A percentile compares a stretch with the other conserved stretches of the same genome.
phyloP scores from a whole-genome alignment of 2,329 filamentous ascomycete species.

The Chrysoporthe cubensis region DNA sequence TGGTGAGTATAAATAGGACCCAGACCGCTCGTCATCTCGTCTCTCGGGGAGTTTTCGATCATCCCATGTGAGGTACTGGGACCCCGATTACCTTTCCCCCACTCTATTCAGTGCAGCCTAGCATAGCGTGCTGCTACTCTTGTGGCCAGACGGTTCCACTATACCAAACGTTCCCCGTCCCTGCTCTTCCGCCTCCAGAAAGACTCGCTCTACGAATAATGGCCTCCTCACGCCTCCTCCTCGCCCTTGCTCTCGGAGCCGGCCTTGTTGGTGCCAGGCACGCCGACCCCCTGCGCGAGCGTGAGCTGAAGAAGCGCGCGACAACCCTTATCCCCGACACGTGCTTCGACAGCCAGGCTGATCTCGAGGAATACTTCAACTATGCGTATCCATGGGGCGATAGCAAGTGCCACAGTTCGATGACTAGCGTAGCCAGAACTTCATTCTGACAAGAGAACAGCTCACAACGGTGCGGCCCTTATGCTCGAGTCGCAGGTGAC shows the following conservation, averaged over 20 bases:
- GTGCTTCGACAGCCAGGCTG: constrained; percentile 39
- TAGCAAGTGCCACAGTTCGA: too few relatives aligned
- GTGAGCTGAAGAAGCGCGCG: constrained; percentile 27
- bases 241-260: constrained; percentile 17
- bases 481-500: constrained; percentile 52
- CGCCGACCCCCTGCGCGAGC: constrained; percentile 19
- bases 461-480: constrained; percentile 57
- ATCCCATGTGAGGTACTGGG: neutral
- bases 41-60: neutral
- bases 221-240: constrained; percentile 15
- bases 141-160: neutral
- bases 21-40: neutral
- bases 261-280: constrained; percentile 18
- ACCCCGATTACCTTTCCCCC: neutral
- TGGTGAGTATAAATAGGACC: constrained; percentile 4
- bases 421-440: too few relatives aligned
- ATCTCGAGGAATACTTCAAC: constrained; percentile 47
- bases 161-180: neutral
- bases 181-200: neutral
- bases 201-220: constrained; percentile 13
- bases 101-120: neutral
- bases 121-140: neutral
- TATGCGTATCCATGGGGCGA: constrained; percentile 60
- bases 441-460: too few relatives aligned
- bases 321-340: constrained; percentile 42